phyloP scores from a whole-genome alignment of 2,329 filamentous ascomycete species.

The Emericellopsis cladophorae region DNA sequence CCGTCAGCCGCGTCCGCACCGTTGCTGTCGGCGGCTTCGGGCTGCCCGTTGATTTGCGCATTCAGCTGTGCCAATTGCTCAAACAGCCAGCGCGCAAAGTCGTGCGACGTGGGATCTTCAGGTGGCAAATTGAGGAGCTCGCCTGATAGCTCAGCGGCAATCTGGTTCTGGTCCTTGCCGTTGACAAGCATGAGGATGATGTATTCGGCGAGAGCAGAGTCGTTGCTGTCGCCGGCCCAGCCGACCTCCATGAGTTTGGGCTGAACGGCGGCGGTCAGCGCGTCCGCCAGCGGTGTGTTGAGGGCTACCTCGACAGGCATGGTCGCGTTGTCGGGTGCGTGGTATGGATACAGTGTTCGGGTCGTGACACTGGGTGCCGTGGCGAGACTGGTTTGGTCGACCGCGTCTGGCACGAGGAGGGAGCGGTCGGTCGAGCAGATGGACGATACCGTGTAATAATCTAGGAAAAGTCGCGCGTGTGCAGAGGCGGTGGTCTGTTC shows the following conservation, averaged over 20 bases:
- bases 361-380: not conserved
- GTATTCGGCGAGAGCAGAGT: conserved; percentile 83
- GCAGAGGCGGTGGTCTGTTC: no score
- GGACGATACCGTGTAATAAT: no score
- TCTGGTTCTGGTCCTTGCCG: conserved; percentile 83
- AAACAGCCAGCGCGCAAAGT: conserved; percentile 92
- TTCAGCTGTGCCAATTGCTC: conserved; percentile 63
- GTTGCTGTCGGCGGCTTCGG: conserved; percentile 14
- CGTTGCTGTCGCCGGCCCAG: conserved; percentile 77
- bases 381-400: not conserved
- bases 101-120: conserved; percentile 69
- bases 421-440: not conserved
- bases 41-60: conserved; percentile 43
- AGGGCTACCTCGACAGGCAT: conserved; percentile 72
- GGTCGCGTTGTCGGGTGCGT: conserved; percentile 11
- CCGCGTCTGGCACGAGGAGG: conserved; percentile 1
- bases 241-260: conserved; percentile 87
- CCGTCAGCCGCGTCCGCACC: conserved; percentile 17
- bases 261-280: conserved; percentile 71
- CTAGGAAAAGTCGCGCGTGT: no score
- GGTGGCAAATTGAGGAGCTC: conserved; percentile 74
- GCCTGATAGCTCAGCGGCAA: conserved; percentile 74
- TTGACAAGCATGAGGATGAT: conserved; percentile 96
- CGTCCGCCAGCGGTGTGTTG: conserved; percentile 73
- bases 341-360: not conserved